A percentile compares a stretch with the other conserved stretches of the same genome.
Conservation (phyloP, 139 green algal species). For the Chlamydomonas urium region DNA sequence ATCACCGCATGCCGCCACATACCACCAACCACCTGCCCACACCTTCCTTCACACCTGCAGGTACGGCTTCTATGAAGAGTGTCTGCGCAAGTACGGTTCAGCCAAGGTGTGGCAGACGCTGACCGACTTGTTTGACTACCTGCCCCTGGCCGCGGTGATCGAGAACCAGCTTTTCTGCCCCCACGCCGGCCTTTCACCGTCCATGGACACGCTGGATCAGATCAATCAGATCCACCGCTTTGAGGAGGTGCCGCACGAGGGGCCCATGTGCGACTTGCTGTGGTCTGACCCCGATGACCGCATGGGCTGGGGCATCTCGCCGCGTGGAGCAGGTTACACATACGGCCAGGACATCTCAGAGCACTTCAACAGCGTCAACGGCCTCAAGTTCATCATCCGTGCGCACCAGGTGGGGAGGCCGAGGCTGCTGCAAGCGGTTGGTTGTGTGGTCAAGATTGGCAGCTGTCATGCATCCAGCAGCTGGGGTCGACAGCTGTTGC, state of each 20-base stretch:
- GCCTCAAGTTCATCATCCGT: slow-evolving; percentile 92
- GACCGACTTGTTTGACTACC: slow-evolving; percentile 98
- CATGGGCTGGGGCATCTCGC: slow-evolving; percentile 89
- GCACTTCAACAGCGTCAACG: slow-evolving; percentile 96
- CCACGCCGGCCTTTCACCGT: slow-evolving; percentile 87
- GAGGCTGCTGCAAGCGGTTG: too few species aligned
- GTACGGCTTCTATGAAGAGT: slow-evolving; percentile 99
- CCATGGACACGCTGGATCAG: slow-evolving; percentile 95
- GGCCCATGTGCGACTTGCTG: slow-evolving; percentile 92
- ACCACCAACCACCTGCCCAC: too few species aligned
- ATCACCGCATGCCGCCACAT: too few species aligned
- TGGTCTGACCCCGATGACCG: slow-evolving; percentile 97
- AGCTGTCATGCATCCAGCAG: too few species aligned
- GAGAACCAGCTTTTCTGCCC: slow-evolving; percentile 92
- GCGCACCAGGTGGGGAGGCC: too few species aligned
- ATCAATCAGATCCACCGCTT: slow-evolving; percentile 36
- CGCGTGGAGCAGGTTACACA: slow-evolving; percentile 82
- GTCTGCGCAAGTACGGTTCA: slow-evolving; percentile 98
- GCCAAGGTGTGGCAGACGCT: slow-evolving; percentile 97
- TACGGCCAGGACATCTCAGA: slow-evolving; percentile 81
- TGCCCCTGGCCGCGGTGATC: slow-evolving; percentile 83
- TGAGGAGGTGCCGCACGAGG: slow-evolving; percentile 88
- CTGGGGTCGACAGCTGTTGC: too few species aligned
- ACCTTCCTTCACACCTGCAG: slow-evolving; percentile 51
- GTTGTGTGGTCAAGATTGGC: too few species aligned